Evolutionary conservation across 2,329 filamentous ascomycete genomes (phyloP), one percentile per base, ranked within the genome.

Genomic region (Cladophialophora carrionii): DNA sequence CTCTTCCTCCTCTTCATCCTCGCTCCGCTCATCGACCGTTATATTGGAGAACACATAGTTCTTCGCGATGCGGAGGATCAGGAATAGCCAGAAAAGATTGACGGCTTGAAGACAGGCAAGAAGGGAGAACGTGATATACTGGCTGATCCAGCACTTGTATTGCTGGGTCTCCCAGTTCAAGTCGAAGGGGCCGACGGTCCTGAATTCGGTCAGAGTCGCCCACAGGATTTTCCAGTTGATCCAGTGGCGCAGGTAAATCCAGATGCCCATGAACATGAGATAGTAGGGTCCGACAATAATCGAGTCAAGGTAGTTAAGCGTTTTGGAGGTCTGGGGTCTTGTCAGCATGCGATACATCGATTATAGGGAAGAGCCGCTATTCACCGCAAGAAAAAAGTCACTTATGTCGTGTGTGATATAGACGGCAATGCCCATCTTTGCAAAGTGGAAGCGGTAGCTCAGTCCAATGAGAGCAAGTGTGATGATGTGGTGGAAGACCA

Each of bases 381-480:
- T 79, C 84, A 91, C 89, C 32, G 92, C 92, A 32, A 96, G 84
- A 84, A 96, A 96, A 80, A 96, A 95, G 77, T 96, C 92, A 69
- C 87, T 90, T 68, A 96, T 91, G 75, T 96, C 92, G 78, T 94
- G 90, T 24, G 92, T 95, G 64, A 92, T 90, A 78, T 95, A 96
- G 41, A 96, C 90, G 24, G 91, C 90, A 62, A 96, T 80, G 20
- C 92, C 92, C 76, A 96, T 94, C 78, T 94, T 92, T 31, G 91
- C 92, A 77, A 96, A 96, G 79, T 96, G 92, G 81, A 95, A 96
- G 68, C 90, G 86, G 80, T 96, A 96, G 81, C 89, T 92, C 72
- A 92, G 81, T 69, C 79, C 87, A 70, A 96, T 96, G 72, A 96
- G 83, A 22, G 86, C 79, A 62, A 96, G 80, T 43, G 90, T 93